Base-by-base conservation (phyloP, 331 rosid species). In the Arachis monticola region DNA sequence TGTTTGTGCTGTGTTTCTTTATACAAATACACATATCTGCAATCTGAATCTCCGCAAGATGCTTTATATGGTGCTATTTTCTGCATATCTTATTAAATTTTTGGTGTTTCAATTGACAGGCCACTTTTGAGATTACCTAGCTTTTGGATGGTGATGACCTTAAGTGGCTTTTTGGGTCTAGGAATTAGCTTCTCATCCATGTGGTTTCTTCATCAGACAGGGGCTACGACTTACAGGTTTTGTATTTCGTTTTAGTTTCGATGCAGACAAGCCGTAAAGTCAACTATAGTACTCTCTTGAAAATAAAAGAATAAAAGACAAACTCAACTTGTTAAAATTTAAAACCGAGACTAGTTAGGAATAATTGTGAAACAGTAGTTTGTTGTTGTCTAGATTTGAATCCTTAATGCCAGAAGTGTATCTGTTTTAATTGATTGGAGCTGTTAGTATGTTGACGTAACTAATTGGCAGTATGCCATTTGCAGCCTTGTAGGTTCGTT, bases 181-280 rank as follows among this genome's bases (percentile, higher is more conserved):
- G 99, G 93, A 38, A 95, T 95, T 81, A 95, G 99, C 84, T 95
- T 95, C 91, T 88, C 99, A 10, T 95, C 99, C 63, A 92, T 95
- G 99, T 92, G 99, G 99, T 95, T 95, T 88, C 99, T 95, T 86
- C 99, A 90, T 83, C 97, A 95, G 79, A 95, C 97, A 10, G 91
- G 99, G 73, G 97, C 99, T 58, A 95, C 99, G 60, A 95, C 99
- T 14, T 95, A 95, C 87, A 95, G 99, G 99, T 95, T 61, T 74
- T 72, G 6, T 38, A 38, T 38, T 76, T 48, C n/a, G 2, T 47
- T 47, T 48, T 8, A 48, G 53, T 27, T 27, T 27, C 30, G 30
- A 10, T 48, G n/a, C 64, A 56, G 30, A 53, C 64, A 64, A 27
- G 65, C 13, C 6, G 67, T 57, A 30, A 42, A 42, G 11, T 27